phyloP scores from a whole-genome alignment of 306 rosid genomes.

The Prunus campanulata region DNA sequence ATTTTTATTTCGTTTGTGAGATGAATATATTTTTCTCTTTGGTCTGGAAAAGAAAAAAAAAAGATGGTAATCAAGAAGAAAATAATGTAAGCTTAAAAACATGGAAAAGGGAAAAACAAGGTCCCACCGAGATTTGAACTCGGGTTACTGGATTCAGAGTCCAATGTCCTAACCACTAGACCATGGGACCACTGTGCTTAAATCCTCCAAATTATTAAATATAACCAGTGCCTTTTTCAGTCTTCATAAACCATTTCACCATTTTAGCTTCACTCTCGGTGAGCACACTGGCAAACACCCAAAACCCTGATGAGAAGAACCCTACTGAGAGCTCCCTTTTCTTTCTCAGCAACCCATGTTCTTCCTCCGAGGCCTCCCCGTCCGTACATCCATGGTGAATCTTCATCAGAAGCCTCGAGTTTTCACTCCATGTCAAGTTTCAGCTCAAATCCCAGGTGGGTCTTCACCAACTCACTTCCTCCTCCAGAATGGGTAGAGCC shows the following conservation, averaged over 20 bases:
- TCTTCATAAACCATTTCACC: background rate
- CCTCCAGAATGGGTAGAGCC: slow-evolving; percentile 84
- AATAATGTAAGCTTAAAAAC: too few species aligned
- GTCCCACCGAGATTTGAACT: slow-evolving; percentile 49
- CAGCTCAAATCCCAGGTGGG: slow-evolving; percentile 30
- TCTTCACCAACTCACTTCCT: slow-evolving; percentile 47
- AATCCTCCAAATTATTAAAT: fast-evolving
- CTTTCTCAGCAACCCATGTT: slow-evolving; percentile 12
- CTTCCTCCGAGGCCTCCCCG: slow-evolving; percentile 12
- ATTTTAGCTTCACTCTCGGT: background rate
- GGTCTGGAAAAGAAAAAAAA: too few species aligned
- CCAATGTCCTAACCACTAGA: slow-evolving; percentile 51
- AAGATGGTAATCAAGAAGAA: too few species aligned
- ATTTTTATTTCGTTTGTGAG: too few species aligned
- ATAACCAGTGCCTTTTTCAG: background rate
- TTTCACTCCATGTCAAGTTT: slow-evolving; percentile 2
- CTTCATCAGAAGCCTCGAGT: slow-evolving; percentile 22
- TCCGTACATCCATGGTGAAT: slow-evolving; percentile 26
- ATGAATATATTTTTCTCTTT: too few species aligned
- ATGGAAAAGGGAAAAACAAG: background rate
- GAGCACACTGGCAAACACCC: background rate
- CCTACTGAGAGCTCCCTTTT: slow-evolving; percentile 23
- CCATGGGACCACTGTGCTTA: slow-evolving; percentile 24
- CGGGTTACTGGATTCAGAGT: slow-evolving; percentile 52
- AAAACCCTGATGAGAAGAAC: slow-evolving; percentile 35